Evolutionary conservation across 23 red algal genomes (phyloP).

Genomic region (Gracilaria domingensis): DNA sequence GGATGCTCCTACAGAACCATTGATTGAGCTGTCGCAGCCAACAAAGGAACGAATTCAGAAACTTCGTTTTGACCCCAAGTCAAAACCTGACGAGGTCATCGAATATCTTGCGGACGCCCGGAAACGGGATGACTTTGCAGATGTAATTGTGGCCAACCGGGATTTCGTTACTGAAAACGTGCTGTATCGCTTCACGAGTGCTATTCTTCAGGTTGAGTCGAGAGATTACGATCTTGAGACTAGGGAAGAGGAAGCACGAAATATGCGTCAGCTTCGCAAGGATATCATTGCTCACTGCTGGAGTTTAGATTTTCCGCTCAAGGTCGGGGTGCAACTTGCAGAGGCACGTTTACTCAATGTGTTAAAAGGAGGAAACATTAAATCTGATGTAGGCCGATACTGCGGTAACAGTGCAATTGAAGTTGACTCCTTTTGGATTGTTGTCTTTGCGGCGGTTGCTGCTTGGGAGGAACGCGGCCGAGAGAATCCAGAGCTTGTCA

Average conservation of each 20-base stretch:
- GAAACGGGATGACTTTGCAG: slow-evolving; percentile 24
- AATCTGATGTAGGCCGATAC: slow-evolving; percentile 34
- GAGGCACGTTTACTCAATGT: slow-evolving; percentile 56
- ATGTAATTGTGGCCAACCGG: slow-evolving; percentile 43
- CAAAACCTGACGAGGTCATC: slow-evolving; percentile 44
- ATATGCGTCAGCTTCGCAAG: slow-evolving; percentile 61
- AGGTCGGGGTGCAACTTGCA: slow-evolving; percentile 43
- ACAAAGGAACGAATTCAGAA: slow-evolving; percentile 18
- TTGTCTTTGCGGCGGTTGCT: slow-evolving; percentile 65
- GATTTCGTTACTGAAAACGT: slow-evolving; percentile 58
- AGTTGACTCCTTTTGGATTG: slow-evolving; percentile 71
- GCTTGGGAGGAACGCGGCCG: slow-evolving; percentile 68
- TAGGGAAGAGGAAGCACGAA: slow-evolving; percentile 62
- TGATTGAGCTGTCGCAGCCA: slow-evolving; percentile 17
- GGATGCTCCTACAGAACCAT: slow-evolving; percentile 34
- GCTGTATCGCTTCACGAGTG: slow-evolving; percentile 71
- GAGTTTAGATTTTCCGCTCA: slow-evolving; percentile 59
- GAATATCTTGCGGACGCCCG: slow-evolving; percentile 56
- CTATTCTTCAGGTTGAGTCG: slow-evolving; percentile 72
- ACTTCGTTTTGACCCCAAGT: slow-evolving; percentile 35
- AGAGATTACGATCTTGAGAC: slow-evolving; percentile 20
- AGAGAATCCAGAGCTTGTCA: slow-evolving; percentile 55
- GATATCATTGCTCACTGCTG: slow-evolving; percentile 61
- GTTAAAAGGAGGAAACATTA: slow-evolving; percentile 48
- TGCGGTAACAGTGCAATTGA: slow-evolving; percentile 45